Evolutionary conservation across 1,284 basidiomycete genomes (phyloP).

Genomic region (Sparassis latifolia): DNA sequence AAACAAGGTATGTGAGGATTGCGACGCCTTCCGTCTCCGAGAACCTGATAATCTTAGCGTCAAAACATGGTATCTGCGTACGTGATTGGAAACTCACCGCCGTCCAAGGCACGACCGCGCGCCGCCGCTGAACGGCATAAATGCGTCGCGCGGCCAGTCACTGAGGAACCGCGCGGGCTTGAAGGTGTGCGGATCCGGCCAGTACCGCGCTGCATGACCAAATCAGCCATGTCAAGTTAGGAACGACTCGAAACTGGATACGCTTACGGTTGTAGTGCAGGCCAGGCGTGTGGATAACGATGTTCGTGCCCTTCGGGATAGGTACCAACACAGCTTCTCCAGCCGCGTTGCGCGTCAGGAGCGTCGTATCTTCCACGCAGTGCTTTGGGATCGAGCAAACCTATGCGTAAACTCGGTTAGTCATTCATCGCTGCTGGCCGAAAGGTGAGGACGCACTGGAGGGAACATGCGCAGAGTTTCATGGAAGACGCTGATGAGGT

Average conservation of each 20-base stretch:
- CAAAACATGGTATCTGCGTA: neutral
- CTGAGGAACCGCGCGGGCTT: constrained; percentile 35
- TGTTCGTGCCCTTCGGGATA: constrained; percentile 38
- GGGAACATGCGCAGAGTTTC: constrained; percentile 59
- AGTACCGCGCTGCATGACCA: constrained; percentile 29
- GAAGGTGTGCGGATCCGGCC: constrained; percentile 34
- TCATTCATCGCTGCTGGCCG: neutral
- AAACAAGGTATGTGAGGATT: constrained; percentile 14
- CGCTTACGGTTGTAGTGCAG: constrained; percentile 35
- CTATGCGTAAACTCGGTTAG: neutral
- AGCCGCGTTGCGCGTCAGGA: constrained; percentile 30
- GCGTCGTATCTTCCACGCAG: constrained; percentile 39
- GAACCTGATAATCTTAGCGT: constrained; percentile 7
- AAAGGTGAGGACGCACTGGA: constrained; percentile 32
- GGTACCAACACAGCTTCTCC: constrained; percentile 35
- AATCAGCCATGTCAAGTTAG: neutral
- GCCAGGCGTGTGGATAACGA: constrained; percentile 36
- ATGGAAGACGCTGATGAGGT: constrained; percentile 40
- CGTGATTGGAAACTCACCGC: constrained; percentile 20
- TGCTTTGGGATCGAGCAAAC: constrained; percentile 30
- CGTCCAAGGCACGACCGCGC: constrained; percentile 36
- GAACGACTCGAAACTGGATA: neutral
- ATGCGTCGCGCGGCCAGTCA: constrained; percentile 32
- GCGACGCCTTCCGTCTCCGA: constrained; percentile 24
- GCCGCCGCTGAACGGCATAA: constrained; percentile 34